These are phyloP conservation scores for Gymnopilus dilepis DNA, from an alignment of 768 basidiomycete genomes.

Conservation along the genomic window DNA sequence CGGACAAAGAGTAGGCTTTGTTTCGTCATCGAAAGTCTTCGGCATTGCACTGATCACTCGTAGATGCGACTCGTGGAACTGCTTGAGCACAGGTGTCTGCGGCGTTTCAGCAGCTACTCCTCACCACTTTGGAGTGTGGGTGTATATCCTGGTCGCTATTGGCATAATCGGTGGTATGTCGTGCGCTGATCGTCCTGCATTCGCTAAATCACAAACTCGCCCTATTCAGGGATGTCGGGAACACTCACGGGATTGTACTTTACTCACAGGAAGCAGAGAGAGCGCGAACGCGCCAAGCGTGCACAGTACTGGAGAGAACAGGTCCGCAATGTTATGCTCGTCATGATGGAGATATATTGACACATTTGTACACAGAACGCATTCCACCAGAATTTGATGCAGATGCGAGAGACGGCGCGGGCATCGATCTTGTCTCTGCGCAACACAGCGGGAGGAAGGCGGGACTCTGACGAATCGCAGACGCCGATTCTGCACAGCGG, in stretches of 20 bases:
- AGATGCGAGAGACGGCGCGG: constrained; percentile 79
- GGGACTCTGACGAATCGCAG: constrained; percentile 60
- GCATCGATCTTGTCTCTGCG: constrained; percentile 66
- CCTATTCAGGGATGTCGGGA: constrained; percentile 70
- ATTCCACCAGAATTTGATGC: constrained; percentile 79
- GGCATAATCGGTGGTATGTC: constrained; percentile 74
- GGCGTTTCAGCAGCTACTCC: constrained; percentile 63
- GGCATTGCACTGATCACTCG: not conserved
- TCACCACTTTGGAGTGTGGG: constrained; percentile 66
- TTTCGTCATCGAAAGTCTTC: not conserved
- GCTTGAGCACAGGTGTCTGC: constrained; percentile 64
- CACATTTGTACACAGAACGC: constrained; percentile 54
- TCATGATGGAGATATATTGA: not conserved
- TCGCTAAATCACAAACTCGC: not conserved
- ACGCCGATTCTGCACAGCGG: constrained; percentile 56
- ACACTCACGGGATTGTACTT: constrained; percentile 72
- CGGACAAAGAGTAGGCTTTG: constrained; percentile 52
- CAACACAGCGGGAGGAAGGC: constrained; percentile 44
- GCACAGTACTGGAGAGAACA: constrained; percentile 92
- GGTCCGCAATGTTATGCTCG: constrained; percentile 39
- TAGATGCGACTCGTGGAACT: constrained; percentile 83
- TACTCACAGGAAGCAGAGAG: constrained; percentile 73
- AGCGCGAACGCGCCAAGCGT: constrained; percentile 80
- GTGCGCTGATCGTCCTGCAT: not conserved
- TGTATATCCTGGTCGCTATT: constrained; percentile 73